Evolutionary conservation across 768 basidiomycete genomes (phyloP).

Genomic region (Leccinum aurantiacum): DNA sequence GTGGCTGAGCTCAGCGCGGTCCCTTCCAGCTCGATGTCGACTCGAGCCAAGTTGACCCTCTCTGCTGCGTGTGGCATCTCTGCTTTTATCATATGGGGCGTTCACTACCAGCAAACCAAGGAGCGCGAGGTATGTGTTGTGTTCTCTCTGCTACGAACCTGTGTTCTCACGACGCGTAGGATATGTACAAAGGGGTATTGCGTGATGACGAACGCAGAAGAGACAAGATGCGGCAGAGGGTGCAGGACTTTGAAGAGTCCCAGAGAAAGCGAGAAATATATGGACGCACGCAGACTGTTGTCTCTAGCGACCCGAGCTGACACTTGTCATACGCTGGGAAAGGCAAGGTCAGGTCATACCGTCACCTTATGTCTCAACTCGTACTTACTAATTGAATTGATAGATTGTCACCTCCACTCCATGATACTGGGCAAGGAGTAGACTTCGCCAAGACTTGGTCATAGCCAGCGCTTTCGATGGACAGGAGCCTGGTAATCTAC

Average conservation of each 20-base stretch:
- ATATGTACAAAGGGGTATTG: slow-evolving; percentile 89
- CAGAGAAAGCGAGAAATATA: slow-evolving; percentile 63
- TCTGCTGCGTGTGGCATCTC: slow-evolving; percentile 61
- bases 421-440: background rate
- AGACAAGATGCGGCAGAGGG: slow-evolving; percentile 67
- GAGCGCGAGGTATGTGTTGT: slow-evolving; percentile 67
- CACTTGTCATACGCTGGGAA: background rate
- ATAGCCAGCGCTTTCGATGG: slow-evolving; percentile 3
- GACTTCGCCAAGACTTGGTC: background rate
- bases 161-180: slow-evolving; percentile 44
- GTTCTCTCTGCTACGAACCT: background rate
- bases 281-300: slow-evolving; percentile 48
- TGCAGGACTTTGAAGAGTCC: slow-evolving; percentile 62
- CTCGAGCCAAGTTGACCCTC: slow-evolving; percentile 75
- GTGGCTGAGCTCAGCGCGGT: slow-evolving; percentile 19
- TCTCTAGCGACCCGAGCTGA: slow-evolving; percentile 21
- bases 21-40: slow-evolving; percentile 46
- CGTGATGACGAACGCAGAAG: slow-evolving; percentile 81
- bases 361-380: too few relatives aligned
- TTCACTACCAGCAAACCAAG: slow-evolving; percentile 81
- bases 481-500: slow-evolving; percentile 1
- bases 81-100: slow-evolving; percentile 78
- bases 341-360: slow-evolving; percentile 5
- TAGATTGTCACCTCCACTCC: background rate
- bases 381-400: background rate